Percentiles rank a stretch among this genome's conserved stretches.
These are phyloP conservation scores for Colletotrichum falcatum DNA, from an alignment of 2,329 filamentous ascomycete genomes.

Conservation along the genomic window DNA sequence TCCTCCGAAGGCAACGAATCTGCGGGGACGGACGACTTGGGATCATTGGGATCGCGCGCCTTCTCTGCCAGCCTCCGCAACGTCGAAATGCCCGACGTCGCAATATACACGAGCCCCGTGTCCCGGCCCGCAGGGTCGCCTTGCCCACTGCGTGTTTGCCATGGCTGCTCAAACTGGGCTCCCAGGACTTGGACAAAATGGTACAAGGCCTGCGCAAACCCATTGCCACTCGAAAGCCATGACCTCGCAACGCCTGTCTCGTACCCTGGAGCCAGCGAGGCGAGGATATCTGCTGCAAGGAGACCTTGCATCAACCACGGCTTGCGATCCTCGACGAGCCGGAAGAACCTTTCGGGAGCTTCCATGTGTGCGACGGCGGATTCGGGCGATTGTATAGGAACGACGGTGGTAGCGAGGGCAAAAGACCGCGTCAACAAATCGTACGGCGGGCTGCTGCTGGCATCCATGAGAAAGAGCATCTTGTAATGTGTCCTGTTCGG, in stretches of 20 bases:
- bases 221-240: slow-evolving; percentile 88
- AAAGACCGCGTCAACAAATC: slow-evolving; percentile 91
- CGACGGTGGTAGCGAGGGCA: slow-evolving; percentile 83
- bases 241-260: slow-evolving; percentile 78
- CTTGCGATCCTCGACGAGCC: slow-evolving; percentile 84
- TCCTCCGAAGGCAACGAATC: slow-evolving; percentile 75
- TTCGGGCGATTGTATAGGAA: slow-evolving; percentile 72
- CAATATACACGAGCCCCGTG: slow-evolving; percentile 70
- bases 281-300: slow-evolving; percentile 88
- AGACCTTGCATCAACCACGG: slow-evolving; percentile 93
- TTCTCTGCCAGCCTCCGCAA: slow-evolving; percentile 78
- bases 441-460: slow-evolving; percentile 71
- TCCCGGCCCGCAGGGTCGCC: slow-evolving; percentile 49
- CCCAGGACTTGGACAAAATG: slow-evolving; percentile 80
- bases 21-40: slow-evolving; percentile 64
- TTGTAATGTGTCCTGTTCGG: slow-evolving; percentile 90
- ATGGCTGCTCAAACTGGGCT: slow-evolving; percentile 65
- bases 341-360: slow-evolving; percentile 53
- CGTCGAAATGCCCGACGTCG: slow-evolving; percentile 75
- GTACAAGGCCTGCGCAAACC: slow-evolving; percentile 84
- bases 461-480: slow-evolving; percentile 81
- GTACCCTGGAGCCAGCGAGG: slow-evolving; percentile 77
- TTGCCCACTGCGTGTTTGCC: slow-evolving; percentile 52
- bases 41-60: slow-evolving; percentile 67
- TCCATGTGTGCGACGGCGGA: slow-evolving; percentile 32